Percentiles rank a stretch among this genome's conserved stretches.
phyloP scores from a whole-genome alignment of 2,329 filamentous ascomycete species.

The Diaporthe vexans region DNA sequence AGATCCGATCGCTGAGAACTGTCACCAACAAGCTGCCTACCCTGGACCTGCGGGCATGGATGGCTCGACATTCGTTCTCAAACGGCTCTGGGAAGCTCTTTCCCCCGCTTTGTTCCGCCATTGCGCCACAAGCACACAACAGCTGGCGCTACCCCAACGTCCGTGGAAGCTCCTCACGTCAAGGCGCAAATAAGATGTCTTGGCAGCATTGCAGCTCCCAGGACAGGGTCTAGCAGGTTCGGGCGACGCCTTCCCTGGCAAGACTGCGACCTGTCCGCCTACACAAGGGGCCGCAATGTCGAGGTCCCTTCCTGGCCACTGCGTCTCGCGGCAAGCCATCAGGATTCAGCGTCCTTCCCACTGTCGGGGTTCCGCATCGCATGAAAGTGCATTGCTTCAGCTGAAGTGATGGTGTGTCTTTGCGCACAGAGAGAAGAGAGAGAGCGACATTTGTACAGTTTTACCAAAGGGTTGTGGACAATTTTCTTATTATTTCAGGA shows the following conservation, averaged over 20 bases:
- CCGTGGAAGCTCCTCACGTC: conserved; percentile 12
- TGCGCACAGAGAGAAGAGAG: not conserved
- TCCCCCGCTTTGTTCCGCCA: conserved; percentile 12
- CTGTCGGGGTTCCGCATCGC: not conserved
- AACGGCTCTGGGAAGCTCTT: not conserved
- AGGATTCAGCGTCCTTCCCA: not conserved
- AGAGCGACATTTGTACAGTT: not conserved
- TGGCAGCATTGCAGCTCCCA: conserved; percentile 28
- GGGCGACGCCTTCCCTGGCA: not conserved
- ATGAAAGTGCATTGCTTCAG: conserved; percentile 17
- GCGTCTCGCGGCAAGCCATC: not conserved
- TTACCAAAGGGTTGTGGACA: not conserved
- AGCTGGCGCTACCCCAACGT: conserved; percentile 29
- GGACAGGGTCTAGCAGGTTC: not conserved
- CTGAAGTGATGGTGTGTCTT: conserved; percentile 3
- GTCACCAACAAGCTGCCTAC: not conserved
- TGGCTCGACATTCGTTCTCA: not conserved
- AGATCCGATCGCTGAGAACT: not conserved
- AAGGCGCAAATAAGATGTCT: conserved; percentile 33
- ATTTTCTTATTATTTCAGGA: not conserved
- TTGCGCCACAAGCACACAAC: conserved; percentile 10
- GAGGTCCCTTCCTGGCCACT: not conserved
- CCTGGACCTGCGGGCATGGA: not conserved
- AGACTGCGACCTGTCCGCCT: not conserved
- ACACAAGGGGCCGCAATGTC: not conserved